Evolutionary conservation across 2,329 filamentous ascomycete species (phyloP).

Genomic region (Dothideomycetes sp.): DNA sequence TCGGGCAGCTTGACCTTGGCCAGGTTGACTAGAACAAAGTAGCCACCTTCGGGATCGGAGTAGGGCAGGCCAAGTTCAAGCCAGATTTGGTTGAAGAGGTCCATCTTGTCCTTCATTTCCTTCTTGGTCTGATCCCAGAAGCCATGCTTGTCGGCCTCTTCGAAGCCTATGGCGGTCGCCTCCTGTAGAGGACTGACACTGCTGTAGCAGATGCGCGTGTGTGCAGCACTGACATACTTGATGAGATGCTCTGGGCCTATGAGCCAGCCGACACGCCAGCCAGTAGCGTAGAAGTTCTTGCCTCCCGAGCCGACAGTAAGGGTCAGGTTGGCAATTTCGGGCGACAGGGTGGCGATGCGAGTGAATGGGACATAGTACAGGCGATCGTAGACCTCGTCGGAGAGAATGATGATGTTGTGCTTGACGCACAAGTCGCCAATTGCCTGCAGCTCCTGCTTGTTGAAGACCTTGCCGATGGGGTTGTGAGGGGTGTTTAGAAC

Average conservation of each 20-base stretch:
- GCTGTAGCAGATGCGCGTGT: slow-evolving; percentile 93
- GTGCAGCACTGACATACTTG: slow-evolving; percentile 81
- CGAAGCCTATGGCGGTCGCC: slow-evolving; percentile 86
- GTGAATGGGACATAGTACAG: slow-evolving; percentile 95
- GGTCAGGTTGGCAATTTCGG: slow-evolving; percentile 78
- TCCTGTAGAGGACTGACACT: slow-evolving; percentile 91
- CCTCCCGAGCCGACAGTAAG: slow-evolving; percentile 91
- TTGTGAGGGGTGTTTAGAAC: slow-evolving; percentile 87
- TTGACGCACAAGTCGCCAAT: slow-evolving; percentile 87
- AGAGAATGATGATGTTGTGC: slow-evolving; percentile 74
- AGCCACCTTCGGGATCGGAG: slow-evolving; percentile 89
- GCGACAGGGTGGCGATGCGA: slow-evolving; percentile 78
- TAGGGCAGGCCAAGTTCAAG: slow-evolving; percentile 46
- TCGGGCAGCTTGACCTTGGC: slow-evolving; percentile 72
- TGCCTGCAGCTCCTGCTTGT: slow-evolving; percentile 65
- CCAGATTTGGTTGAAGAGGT: slow-evolving; percentile 64
- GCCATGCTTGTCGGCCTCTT: slow-evolving; percentile 69
- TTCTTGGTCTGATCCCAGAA: slow-evolving; percentile 79
- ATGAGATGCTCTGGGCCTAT: slow-evolving; percentile 83
- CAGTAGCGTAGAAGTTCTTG: slow-evolving; percentile 97
- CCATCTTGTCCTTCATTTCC: slow-evolving; percentile 86
- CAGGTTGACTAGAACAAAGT: slow-evolving; percentile 95
- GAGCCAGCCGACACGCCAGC: slow-evolving; percentile 93
- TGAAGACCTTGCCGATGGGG: slow-evolving; percentile 92
- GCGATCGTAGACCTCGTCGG: slow-evolving; percentile 68